Evolutionary conservation across 2,329 filamentous ascomycete species (phyloP).

Genomic region (Botrytis byssoidea): DNA sequence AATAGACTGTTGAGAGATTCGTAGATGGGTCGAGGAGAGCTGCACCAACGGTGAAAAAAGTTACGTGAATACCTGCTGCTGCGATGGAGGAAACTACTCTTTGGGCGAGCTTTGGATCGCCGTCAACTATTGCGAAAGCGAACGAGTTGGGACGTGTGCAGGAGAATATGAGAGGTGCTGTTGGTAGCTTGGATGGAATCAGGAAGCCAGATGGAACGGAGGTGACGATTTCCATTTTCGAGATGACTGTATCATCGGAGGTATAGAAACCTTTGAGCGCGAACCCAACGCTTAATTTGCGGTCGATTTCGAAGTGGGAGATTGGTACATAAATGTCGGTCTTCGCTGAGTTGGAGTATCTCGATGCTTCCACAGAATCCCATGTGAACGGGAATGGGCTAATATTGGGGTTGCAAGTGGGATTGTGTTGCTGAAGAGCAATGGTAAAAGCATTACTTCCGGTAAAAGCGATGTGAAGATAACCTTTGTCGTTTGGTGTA

Average conservation of each 20-base stretch:
- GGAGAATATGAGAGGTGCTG: slow-evolving; percentile 58
- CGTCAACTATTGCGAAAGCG: slow-evolving; percentile 72
- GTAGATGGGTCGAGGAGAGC: slow-evolving; percentile 57
- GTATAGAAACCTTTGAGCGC: slow-evolving; percentile 65
- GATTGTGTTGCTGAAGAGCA: slow-evolving; percentile 65
- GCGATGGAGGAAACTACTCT: slow-evolving; percentile 61
- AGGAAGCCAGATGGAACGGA: slow-evolving; percentile 50
- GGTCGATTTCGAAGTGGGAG: slow-evolving; percentile 63
- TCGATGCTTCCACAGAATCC: slow-evolving; percentile 63
- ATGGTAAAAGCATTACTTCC: slow-evolving; percentile 63
- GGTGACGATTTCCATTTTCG: slow-evolving; percentile 59
- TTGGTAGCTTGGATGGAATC: slow-evolving; percentile 59
- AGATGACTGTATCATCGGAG: slow-evolving; percentile 49
- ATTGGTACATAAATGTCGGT: slow-evolving; percentile 66
- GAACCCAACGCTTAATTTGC: slow-evolving; percentile 55
- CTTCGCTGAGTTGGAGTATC: slow-evolving; percentile 50
- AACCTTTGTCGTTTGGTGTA: slow-evolving; percentile 52
- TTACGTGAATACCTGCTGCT: slow-evolving; percentile 61
- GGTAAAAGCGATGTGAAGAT: slow-evolving; percentile 63
- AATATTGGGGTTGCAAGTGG: slow-evolving; percentile 52
- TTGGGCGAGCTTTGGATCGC: slow-evolving; percentile 57
- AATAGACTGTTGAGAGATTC: slow-evolving; percentile 63
- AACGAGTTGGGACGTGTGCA: slow-evolving; percentile 69
- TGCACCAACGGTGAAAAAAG: slow-evolving; percentile 68
- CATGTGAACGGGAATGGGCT: slow-evolving; percentile 65